Evolutionary conservation across 176 grass and related monocot species (phyloP).

Genomic region (Zea luxurians): DNA sequence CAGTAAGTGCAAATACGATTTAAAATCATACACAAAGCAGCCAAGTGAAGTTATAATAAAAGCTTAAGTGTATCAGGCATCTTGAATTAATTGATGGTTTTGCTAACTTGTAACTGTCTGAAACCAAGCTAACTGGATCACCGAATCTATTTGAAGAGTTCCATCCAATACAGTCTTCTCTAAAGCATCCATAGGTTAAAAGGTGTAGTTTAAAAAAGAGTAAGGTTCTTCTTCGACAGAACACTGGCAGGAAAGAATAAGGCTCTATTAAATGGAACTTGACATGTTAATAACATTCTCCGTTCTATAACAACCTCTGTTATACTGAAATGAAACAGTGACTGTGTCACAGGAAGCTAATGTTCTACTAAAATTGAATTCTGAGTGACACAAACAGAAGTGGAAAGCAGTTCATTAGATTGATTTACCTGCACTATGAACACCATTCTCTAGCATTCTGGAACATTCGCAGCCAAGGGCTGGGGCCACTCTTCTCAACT

Average conservation of each 20-base stretch:
- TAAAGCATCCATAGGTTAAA: neutral
- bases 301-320: neutral
- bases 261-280: neutral
- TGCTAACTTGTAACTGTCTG: neutral
- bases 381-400: neutral
- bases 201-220: neutral
- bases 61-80: neutral
- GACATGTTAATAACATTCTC: neutral
- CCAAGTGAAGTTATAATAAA: neutral
- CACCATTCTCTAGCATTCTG: conserved; percentile 92
- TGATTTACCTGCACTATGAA: conserved; percentile 48
- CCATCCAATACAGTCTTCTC: neutral
- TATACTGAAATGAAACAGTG: neutral
- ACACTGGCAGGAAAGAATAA: neutral
- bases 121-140: neutral
- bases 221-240: neutral
- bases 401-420: neutral
- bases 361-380: neutral
- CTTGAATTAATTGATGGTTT: neutral
- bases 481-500: conserved; percentile 70
- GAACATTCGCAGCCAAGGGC: conserved; percentile 88
- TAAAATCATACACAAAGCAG: conserved; percentile 4
- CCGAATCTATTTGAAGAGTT: neutral
- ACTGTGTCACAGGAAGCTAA: neutral
- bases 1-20: neutral